Percentiles rank a stretch among this genome's conserved stretches.
These are phyloP conservation scores for Metschnikowia shivogae DNA, from an alignment of 805 yeast genomes.

Conservation along the genomic window DNA sequence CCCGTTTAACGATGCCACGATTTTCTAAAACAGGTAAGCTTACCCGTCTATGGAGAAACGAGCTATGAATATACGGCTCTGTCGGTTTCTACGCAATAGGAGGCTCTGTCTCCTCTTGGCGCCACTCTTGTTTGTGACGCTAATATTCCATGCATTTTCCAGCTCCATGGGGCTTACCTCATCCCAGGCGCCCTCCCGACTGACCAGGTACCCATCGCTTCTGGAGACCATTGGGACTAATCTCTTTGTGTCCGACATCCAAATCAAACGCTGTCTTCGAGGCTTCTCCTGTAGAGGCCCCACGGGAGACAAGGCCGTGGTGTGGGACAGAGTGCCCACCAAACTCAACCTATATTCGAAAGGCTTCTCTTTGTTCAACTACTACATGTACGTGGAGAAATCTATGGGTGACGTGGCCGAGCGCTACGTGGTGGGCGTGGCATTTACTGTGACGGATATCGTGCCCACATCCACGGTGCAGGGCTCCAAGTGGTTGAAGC, in stretches of 20 bases:
- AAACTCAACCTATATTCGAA: slow-evolving; percentile 15
- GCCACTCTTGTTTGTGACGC: slow-evolving; percentile 6
- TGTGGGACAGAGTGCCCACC: slow-evolving; percentile 12
- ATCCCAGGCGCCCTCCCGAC: not conserved
- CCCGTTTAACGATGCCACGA: not conserved
- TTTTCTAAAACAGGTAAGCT: not conserved
- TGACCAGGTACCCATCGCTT: slow-evolving; percentile 8
- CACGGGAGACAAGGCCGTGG: not conserved
- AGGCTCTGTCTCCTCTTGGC: slow-evolving; percentile 11
- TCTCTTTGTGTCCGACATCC: slow-evolving; percentile 14
- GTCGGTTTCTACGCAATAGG: slow-evolving; percentile 11
- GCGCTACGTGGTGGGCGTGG: slow-evolving; percentile 12
- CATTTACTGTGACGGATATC: slow-evolving; percentile 7
- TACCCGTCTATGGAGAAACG: not conserved
- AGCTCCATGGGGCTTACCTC: slow-evolving; percentile 1
- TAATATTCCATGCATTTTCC: slow-evolving; percentile 8
- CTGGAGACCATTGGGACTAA: slow-evolving; percentile 11
- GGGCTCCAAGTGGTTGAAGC: slow-evolving; percentile 9
- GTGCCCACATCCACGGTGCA: slow-evolving; percentile 5
- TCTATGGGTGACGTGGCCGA: slow-evolving; percentile 7
- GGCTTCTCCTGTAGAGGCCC: slow-evolving; percentile 15
- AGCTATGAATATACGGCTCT: slow-evolving; percentile 1
- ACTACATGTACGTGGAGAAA: slow-evolving; percentile 16
- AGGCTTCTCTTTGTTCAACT: slow-evolving; percentile 11
- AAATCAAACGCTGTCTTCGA: slow-evolving; percentile 13